Evolutionary conservation across 2,329 filamentous ascomycete genomes (phyloP).

Genomic region (Chalaropsis thielavioides): DNA sequence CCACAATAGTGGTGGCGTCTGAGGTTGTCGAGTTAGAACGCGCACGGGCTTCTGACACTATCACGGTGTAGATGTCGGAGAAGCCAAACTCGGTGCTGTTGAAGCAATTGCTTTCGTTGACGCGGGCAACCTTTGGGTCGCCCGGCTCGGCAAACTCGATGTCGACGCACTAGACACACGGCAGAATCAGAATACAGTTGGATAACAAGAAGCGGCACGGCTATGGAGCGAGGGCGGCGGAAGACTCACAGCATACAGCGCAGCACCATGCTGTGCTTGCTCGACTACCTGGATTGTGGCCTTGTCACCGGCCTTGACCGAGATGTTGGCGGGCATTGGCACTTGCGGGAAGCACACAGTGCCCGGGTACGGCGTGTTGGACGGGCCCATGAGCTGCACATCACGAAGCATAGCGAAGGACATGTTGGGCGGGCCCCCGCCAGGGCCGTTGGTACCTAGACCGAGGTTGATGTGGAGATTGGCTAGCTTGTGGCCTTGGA

Average conservation of each 20-base stretch:
- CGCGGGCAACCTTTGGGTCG: conserved; percentile 50
- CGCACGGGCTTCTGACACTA: conserved; percentile 31
- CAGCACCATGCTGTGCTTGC: conserved; percentile 66
- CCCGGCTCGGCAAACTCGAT: conserved; percentile 76
- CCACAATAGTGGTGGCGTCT: conserved; percentile 19
- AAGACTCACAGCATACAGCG: conserved; percentile 59
- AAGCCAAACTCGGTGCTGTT: conserved; percentile 70
- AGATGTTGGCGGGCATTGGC: conserved; percentile 58
- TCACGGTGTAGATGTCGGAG: conserved; percentile 59
- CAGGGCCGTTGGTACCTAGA: conserved; percentile 53
- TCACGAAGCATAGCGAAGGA: conserved; percentile 65
- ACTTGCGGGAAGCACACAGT: conserved; percentile 83
- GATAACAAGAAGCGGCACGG: background rate
- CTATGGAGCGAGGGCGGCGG: background rate
- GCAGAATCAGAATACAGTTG: background rate
- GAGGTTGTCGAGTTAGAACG: conserved; percentile 25
- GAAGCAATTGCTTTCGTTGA: conserved; percentile 75
- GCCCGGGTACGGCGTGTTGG: conserved; percentile 72
- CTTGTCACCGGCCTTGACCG: conserved; percentile 65
- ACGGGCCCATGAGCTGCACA: conserved; percentile 71
- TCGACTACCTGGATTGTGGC: conserved; percentile 85
- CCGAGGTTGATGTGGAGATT: conserved; percentile 87
- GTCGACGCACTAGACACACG: conserved; percentile 60
- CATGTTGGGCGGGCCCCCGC: conserved; percentile 64
- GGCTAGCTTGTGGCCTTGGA: conserved; percentile 70